phyloP scores from a whole-genome alignment of 176 grass and related monocot genomes.

The Microstegium vimineum region DNA sequence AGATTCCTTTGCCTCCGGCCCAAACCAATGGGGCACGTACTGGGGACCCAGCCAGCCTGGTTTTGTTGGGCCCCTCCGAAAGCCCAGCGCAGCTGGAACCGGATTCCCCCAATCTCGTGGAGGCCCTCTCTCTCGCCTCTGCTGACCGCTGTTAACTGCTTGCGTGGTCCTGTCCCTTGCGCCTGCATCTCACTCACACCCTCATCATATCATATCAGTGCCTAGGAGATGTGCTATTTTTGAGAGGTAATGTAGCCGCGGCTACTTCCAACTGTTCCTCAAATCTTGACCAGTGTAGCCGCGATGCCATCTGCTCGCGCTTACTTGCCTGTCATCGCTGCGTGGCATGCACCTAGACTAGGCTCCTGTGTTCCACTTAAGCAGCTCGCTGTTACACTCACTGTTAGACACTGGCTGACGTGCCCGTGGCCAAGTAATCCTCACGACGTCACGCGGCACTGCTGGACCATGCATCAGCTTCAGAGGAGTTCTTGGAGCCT shows the following conservation, averaged over 20 bases:
- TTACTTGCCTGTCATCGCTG: neutral
- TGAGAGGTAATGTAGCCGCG: neutral
- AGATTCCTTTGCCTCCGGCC: neutral
- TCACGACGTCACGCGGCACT: neutral
- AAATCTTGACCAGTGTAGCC: neutral
- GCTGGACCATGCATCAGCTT: neutral
- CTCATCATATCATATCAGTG: neutral
- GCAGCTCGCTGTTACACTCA: neutral
- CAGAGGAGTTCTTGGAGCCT: neutral
- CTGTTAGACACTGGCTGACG: neutral
- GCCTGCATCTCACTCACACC: neutral
- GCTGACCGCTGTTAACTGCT: neutral
- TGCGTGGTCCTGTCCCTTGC: neutral
- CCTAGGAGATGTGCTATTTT: neutral
- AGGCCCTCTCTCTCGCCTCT: neutral
- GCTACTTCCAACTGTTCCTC: neutral
- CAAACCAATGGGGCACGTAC: neutral
- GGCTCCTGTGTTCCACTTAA: conserved; percentile 11
- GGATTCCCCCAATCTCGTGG: neutral
- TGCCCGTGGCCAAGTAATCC: neutral
- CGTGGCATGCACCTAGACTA: no score
- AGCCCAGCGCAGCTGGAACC: neutral
- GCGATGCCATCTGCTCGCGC: neutral
- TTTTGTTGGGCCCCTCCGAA: neutral
- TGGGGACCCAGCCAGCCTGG: neutral